phyloP scores from a whole-genome alignment of 2,329 filamentous ascomycete genomes.

The Colletotrichum sp. region DNA sequence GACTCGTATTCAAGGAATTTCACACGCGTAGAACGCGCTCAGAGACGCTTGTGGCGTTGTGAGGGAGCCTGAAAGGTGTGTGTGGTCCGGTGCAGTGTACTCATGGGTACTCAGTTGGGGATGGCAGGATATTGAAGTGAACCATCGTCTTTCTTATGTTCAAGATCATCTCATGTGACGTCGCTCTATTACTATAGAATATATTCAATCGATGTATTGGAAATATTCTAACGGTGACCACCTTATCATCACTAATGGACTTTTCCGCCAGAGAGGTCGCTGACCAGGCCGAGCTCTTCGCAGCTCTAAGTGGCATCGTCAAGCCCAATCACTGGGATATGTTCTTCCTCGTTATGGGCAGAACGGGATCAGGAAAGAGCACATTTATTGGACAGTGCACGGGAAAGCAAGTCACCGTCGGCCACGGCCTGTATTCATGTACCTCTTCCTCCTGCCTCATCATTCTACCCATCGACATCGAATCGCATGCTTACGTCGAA shows the following conservation, averaged over 20 bases:
- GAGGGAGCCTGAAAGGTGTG: background rate
- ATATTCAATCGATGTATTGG: background rate
- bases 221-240: background rate
- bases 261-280: background rate
- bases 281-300: background rate
- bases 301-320: background rate
- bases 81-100: background rate
- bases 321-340: background rate
- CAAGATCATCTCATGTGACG: background rate
- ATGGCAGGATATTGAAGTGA: background rate
- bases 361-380: background rate
- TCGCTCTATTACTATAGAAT: background rate
- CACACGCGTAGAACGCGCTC: background rate
- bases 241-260: background rate
- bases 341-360: background rate
- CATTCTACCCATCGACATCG: background rate
- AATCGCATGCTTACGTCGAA: background rate
- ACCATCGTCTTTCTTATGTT: background rate
- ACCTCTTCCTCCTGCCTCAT: background rate
- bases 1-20: background rate
- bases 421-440: background rate
- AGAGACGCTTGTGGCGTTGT: background rate
- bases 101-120: background rate
- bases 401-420: background rate
- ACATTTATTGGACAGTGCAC: background rate